phyloP scores from a whole-genome alignment of 78 protist genomes.

The Paulinella micropora region DNA sequence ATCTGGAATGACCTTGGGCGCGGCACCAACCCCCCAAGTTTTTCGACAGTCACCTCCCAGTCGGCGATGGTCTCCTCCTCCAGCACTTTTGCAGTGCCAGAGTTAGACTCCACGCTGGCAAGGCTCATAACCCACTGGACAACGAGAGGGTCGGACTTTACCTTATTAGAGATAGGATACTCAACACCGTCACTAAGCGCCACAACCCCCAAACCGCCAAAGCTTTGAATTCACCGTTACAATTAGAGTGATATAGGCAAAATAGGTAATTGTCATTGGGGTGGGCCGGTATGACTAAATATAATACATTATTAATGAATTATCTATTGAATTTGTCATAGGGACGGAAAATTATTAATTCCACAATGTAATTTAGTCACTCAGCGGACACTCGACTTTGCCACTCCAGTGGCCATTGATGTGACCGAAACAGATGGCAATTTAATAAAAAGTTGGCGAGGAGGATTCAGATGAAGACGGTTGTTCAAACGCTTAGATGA shows the following conservation, averaged over 20 bases:
- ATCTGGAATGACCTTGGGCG: too few species aligned
- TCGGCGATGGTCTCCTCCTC: too few species aligned
- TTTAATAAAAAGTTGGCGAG: background rate
- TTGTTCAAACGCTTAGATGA: slow-evolving; percentile 46
- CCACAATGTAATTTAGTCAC: background rate
- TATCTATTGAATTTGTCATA: background rate
- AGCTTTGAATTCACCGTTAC: background rate
- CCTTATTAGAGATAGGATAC: background rate
- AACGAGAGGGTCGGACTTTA: background rate
- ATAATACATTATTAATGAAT: background rate
- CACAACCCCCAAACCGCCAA: background rate
- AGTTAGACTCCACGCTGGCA: background rate
- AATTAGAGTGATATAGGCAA: background rate
- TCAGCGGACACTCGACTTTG: background rate
- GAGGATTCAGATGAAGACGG: background rate
- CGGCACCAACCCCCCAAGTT: too few species aligned
- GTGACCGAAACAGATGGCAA: background rate
- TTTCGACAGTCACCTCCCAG: too few species aligned
- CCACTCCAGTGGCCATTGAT: background rate
- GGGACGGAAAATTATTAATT: background rate
- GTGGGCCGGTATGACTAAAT: background rate
- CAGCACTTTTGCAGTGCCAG: too few species aligned
- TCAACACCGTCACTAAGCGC: background rate
- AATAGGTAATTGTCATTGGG: background rate
- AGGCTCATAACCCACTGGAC: background rate